Conservation (phyloP, 202 grass and related monocot species). For the Schoenoplectus tabernaemontani region DNA sequence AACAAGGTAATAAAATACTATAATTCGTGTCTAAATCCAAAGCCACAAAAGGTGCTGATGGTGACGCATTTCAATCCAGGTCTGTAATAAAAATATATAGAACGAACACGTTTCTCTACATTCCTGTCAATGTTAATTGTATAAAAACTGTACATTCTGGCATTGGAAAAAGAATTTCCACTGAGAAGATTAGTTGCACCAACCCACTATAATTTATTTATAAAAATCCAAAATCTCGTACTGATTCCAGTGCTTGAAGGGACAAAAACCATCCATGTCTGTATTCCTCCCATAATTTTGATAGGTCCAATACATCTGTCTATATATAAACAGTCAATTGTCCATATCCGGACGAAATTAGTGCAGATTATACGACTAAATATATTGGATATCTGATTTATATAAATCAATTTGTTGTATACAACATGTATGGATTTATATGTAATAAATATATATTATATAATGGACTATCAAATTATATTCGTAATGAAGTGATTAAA, state of each 20-base stretch:
- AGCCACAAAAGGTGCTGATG: neutral
- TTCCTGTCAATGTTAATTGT: neutral
- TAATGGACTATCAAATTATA: no score
- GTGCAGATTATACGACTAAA: no score
- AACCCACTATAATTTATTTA: neutral
- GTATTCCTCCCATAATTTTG: neutral
- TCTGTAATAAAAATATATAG: neutral
- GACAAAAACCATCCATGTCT: no score
- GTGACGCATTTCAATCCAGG: no score
- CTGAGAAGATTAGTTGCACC: neutral
- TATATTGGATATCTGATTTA: no score
- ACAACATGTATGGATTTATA: no score
- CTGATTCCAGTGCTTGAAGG: neutral
- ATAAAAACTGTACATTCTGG: neutral
- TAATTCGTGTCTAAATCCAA: neutral
- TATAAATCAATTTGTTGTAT: no score
- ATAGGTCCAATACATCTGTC: neutral
- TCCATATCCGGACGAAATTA: no score
- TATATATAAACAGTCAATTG: no score
- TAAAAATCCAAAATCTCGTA: no score
- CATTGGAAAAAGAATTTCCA: neutral
- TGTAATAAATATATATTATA: no score
- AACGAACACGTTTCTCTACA: neutral
- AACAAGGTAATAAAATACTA: neutral
- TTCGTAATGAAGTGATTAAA: no score